A percentile compares a stretch with the other conserved stretches of the same genome.
phyloP scores from a whole-genome alignment of 352 stramenopile species.

The Aphanomyces stellatus region DNA sequence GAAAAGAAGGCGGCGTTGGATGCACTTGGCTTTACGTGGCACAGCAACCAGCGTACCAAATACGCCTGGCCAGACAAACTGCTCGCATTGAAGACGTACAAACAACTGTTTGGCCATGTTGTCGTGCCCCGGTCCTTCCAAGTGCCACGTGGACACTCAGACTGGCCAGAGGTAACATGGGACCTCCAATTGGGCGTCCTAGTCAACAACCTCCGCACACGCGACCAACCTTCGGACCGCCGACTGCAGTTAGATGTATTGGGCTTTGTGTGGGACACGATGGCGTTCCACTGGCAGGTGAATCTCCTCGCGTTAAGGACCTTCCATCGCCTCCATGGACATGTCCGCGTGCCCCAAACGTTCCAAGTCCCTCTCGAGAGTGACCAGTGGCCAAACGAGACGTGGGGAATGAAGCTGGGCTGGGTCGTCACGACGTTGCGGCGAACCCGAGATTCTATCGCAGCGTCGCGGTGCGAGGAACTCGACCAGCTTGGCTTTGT shows the following conservation, averaged over 20 bases:
- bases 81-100: slow-evolving; percentile 44
- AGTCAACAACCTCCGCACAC: slow-evolving; percentile 52
- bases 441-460: not conserved
- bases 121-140: slow-evolving; percentile 53
- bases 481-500: not conserved
- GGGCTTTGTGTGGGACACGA: not conserved
- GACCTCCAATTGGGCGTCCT: slow-evolving; percentile 44
- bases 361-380: not conserved
- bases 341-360: not conserved
- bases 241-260: not conserved
- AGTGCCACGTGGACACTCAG: slow-evolving; percentile 33
- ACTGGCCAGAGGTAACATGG: slow-evolving; percentile 45
- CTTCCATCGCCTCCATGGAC: not conserved
- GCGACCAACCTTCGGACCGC: not conserved
- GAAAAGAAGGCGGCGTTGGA: not conserved
- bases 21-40: not conserved
- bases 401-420: not conserved
- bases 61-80: not conserved
- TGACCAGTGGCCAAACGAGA: too few species aligned
- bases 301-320: not conserved
- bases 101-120: slow-evolving; percentile 56
- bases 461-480: not conserved
- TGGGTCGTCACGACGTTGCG: not conserved
- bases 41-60: not conserved
- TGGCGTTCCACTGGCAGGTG: not conserved